These are phyloP conservation scores for Boletus coccyginus DNA, from an alignment of 768 basidiomycete species.

Conservation along the genomic window DNA sequence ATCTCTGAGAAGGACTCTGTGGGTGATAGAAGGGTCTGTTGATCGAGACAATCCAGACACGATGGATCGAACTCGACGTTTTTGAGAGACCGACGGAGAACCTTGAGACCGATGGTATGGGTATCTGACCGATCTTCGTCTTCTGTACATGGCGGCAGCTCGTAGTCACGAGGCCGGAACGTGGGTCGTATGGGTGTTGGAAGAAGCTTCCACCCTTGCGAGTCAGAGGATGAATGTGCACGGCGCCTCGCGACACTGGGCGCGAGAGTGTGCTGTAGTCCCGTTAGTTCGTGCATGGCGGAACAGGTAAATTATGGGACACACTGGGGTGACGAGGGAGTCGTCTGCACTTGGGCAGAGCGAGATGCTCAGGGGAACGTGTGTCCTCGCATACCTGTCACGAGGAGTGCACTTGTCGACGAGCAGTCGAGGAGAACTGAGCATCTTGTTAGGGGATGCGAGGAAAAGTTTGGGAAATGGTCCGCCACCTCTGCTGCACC, in stretches of 20 bases:
- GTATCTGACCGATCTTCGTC: constrained; percentile 28
- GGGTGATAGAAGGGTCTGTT: constrained; percentile 40
- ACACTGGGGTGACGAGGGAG: constrained; percentile 21
- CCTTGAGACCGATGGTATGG: constrained; percentile 29
- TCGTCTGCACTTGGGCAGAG: constrained; percentile 30
- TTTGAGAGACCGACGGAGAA: constrained; percentile 33
- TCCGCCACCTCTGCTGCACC: constrained; percentile 4
- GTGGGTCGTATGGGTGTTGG: constrained; percentile 34
- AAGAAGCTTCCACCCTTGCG: constrained; percentile 31
- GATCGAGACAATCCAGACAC: constrained; percentile 42
- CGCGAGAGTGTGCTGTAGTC: constrained; percentile 16
- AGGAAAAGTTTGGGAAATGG: not conserved
- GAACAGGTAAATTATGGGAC: not conserved
- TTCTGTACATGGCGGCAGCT: constrained; percentile 28
- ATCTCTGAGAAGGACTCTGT: constrained; percentile 42
- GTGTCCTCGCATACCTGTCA: constrained; percentile 33
- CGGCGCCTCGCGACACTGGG: constrained; percentile 24
- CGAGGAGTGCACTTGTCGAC: constrained; percentile 35
- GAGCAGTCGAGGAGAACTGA: constrained; percentile 26
- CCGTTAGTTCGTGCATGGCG: not conserved
- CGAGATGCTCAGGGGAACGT: constrained; percentile 26
- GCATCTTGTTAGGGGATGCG: constrained; percentile 8
- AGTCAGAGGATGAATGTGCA: constrained; percentile 33
- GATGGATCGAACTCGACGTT: constrained; percentile 39
- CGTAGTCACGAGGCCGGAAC: constrained; percentile 34